phyloP scores from a whole-genome alignment of 2,329 filamentous ascomycete genomes.

The Trichophyton rubrum region DNA sequence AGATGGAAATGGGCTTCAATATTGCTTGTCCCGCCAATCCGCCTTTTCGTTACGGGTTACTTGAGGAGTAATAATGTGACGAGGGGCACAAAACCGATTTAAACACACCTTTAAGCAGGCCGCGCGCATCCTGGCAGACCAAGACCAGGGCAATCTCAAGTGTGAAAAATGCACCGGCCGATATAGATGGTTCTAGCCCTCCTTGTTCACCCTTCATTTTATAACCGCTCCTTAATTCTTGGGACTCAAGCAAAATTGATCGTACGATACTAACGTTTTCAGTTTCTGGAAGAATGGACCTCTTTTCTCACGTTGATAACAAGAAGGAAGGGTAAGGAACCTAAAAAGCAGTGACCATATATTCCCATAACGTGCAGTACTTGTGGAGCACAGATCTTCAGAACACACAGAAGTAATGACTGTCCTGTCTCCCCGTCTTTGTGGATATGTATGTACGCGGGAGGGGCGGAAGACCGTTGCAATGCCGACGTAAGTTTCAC shows the following conservation, averaged over 20 bases:
- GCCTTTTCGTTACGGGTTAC: background rate
- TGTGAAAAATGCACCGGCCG: background rate
- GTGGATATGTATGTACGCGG: background rate
- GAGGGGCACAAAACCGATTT: background rate
- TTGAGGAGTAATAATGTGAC: background rate
- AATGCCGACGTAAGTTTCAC: background rate
- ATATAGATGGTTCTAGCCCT: background rate
- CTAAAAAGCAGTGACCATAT: background rate
- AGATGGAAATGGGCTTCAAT: background rate
- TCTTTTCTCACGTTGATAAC: background rate
- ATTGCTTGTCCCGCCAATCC: background rate
- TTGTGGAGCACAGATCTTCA: background rate
- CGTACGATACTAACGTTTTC: background rate
- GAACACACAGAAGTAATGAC: background rate
- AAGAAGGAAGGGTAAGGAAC: background rate
- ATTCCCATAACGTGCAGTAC: background rate
- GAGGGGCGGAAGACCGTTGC: background rate
- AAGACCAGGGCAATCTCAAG: background rate
- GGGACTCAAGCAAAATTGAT: background rate
- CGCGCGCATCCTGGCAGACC: background rate
- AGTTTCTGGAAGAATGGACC: background rate
- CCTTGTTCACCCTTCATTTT: background rate
- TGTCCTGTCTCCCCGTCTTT: background rate
- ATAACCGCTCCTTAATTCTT: background rate
- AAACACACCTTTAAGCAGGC: background rate